Conservation (phyloP, 2,329 filamentous ascomycete species). For the Aspergillus udagawae region DNA sequence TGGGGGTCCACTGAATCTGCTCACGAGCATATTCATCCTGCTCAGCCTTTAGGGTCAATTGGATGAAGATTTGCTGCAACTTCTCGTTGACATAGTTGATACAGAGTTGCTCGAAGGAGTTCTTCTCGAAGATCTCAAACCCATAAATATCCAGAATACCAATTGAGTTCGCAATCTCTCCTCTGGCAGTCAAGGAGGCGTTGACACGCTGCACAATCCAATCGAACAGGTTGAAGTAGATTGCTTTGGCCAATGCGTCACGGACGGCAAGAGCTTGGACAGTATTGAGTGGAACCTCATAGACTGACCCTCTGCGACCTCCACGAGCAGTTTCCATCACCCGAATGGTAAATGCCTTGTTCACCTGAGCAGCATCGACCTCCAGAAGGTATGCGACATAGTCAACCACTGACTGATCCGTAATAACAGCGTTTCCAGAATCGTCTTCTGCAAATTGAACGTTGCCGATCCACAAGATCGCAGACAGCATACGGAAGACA, state of each 20-base stretch:
- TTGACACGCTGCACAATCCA: conserved; percentile 97
- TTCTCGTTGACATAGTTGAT: conserved; percentile 99
- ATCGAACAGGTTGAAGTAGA: conserved; percentile 96
- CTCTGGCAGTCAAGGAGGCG: conserved; percentile 74
- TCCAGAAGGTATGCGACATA: conserved; percentile 93
- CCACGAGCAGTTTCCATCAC: conserved; percentile 71
- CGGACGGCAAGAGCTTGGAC: conserved; percentile 81
- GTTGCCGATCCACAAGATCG: conserved; percentile 92
- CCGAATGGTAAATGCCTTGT: conserved; percentile 84
- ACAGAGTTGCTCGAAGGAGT: conserved; percentile 97
- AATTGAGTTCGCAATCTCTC: conserved; percentile 74
- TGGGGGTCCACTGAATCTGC: conserved; percentile 97
- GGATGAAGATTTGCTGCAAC: conserved; percentile 97
- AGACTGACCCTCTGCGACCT: conserved; percentile 62
- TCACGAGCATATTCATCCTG: conserved; percentile 96
- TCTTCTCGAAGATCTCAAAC: conserved; percentile 98
- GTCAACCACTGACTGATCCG: conserved; percentile 85
- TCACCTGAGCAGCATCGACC: conserved; percentile 72
- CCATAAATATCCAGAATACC: conserved; percentile 99
- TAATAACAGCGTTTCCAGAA: conserved; percentile 78
- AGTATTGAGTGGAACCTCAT: conserved; percentile 76
- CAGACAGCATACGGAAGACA: conserved; percentile 91
- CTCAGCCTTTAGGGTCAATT: conserved; percentile 91
- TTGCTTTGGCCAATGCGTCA: conserved; percentile 89
- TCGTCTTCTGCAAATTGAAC: conserved; percentile 88